Evolutionary conservation across 2,329 filamentous ascomycete species (phyloP), one percentile per base, ranked within the genome.

Genomic region (Bipolaris zeicola): DNA sequence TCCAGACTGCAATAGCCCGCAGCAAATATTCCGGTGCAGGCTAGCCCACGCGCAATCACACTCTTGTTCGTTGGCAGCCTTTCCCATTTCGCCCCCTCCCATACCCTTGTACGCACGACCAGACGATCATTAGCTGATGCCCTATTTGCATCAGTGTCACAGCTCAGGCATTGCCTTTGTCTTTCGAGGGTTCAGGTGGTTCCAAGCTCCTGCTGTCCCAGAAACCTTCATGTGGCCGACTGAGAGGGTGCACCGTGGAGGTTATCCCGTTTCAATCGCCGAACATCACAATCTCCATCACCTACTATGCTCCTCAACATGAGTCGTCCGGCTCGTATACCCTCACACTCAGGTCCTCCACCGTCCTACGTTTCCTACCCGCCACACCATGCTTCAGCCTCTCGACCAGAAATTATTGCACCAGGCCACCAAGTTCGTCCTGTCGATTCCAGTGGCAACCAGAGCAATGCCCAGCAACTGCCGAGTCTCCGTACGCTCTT

Each of bases 311-410:
- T 75, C 69, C 90, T 90, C 48, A 82, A 89, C 38, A 92, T 96
- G 65, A 91, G 96, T 69, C 92, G 91, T 20, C 89, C 96, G 73
- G 83, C 83, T 1, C 92, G 96, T 52, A 96, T 96, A 72, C 91
- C 92, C 1, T 90, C 91, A 68, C 96, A 92, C 90, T 66, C 68
- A 60, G 70, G 67, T 28, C 70, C 70, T 63, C 64, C 67, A 36
- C 55, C 65, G 10, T 68, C 68, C 41, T 70, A 72, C 63, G 64
- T 53, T 56, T 59, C 67, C 31, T 74, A 73, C 55, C 63, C 69
- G 56, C 59, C 62, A 54, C 56, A 66, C 46, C 64, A 57, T 61
- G 67, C 63, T 51, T 63, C 66, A 51, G 58, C 65, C 7, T 70
- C 70, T 48, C 69, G 65, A 48, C 63, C 68, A 50, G 67, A 74